Evolutionary conservation across 441 rosid species (phyloP).

Genomic region (Rhodomyrtus psidioides): DNA sequence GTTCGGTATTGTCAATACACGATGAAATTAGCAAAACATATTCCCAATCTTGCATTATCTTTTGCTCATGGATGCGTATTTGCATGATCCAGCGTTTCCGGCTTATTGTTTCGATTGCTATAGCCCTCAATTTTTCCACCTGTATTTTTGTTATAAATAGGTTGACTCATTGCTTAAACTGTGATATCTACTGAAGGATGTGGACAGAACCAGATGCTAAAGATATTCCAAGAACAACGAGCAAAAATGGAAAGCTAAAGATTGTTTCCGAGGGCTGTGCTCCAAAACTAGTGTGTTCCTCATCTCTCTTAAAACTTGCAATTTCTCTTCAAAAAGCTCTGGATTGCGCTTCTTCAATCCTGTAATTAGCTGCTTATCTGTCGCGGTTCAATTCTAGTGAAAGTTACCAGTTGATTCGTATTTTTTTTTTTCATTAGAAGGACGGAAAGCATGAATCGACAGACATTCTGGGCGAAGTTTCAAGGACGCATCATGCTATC

Average conservation of each 20-base stretch:
- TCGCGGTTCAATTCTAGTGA: background rate
- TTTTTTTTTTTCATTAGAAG: constrained; percentile 24
- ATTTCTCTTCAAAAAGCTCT: background rate
- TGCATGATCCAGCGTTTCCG: background rate
- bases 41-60: background rate
- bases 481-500: constrained; percentile 66
- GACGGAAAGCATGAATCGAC: constrained; percentile 45
- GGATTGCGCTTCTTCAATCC: background rate
- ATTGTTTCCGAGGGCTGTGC: constrained; percentile 65
- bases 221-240: constrained; percentile 25
- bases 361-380: background rate
- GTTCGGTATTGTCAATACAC: background rate
- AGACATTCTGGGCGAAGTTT: constrained; percentile 52
- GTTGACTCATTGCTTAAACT: background rate
- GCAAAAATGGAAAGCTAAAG: constrained; percentile 41
- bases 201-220: constrained; percentile 70
- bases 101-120: background rate
- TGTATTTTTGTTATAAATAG: background rate
- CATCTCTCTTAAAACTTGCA: background rate
- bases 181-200: constrained; percentile 34
- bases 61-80: background rate
- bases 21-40: background rate
- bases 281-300: constrained; percentile 43
- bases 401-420: background rate
- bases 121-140: background rate